phyloP scores from a whole-genome alignment of 371 early-diverging fungal genomes.

The Mucor velutinosus region DNA sequence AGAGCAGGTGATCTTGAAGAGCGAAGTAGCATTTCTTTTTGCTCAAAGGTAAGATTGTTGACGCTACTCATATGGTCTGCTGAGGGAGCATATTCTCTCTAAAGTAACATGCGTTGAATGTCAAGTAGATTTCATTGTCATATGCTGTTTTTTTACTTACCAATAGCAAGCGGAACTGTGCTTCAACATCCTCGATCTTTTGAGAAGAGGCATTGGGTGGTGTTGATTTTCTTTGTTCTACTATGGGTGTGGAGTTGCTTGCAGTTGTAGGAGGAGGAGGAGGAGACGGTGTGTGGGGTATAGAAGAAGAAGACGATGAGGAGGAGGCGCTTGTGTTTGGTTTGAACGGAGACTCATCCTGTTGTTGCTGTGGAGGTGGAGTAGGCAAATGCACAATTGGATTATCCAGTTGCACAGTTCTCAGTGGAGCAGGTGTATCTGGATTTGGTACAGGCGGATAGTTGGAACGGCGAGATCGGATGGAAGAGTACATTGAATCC shows the following conservation, averaged over 20 bases:
- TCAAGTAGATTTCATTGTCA: not conserved
- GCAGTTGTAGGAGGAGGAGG: conserved; percentile 4
- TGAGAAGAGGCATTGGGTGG: conserved; percentile 14
- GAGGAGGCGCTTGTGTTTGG: not conserved
- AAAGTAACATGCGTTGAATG: not conserved
- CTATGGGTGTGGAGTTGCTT: not conserved
- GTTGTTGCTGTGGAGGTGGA: conserved; percentile 11
- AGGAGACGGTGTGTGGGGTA: not conserved
- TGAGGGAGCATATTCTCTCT: conserved; percentile 50
- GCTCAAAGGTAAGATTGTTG: conserved; percentile 39
- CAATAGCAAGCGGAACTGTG: conserved; percentile 45
- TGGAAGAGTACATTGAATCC: conserved; percentile 45
- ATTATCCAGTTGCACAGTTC: conserved; percentile 37
- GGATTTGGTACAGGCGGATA: conserved; percentile 28
- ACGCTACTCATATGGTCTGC: conserved; percentile 38
- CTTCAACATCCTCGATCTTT: conserved; percentile 39
- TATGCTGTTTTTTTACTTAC: conserved; percentile 17
- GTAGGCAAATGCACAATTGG: conserved; percentile 31
- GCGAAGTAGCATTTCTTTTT: conserved; percentile 43
- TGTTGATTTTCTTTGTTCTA: conserved; percentile 12
- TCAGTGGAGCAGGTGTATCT: conserved; percentile 33
- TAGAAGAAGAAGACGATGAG: not conserved
- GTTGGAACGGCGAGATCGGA: conserved; percentile 34
- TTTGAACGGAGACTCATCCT: not conserved
- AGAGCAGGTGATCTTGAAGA: conserved; percentile 40